Base-by-base conservation (phyloP, 768 basidiomycete species). In the Pisolithus sp. region DNA sequence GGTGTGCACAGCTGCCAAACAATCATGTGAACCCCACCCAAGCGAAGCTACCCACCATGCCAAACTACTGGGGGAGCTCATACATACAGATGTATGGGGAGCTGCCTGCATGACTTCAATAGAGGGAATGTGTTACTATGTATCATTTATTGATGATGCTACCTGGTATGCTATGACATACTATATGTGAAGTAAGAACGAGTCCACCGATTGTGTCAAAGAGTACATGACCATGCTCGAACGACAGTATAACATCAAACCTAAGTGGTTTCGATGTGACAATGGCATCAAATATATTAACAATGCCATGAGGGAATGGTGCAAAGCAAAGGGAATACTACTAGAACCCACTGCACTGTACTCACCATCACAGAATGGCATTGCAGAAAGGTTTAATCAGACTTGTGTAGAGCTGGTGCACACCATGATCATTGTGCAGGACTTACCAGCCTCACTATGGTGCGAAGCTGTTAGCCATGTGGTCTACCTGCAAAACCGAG, bases 81-180 rank as follows among this genome's bases (percentile, higher is more conserved):
- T 23, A 1, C 50, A 58, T 26, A 49, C 47, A 1, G 49, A 58
- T 17, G 21, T 58, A 0, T 58, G 54, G 49, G 54, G 48, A 37
- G 46, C 30, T 3, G 34, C 26, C 2, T 2, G 3, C 5, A 28
- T 6, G 3, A 1, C 6, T 18, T 0, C 4, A 8, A 0, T 5
- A 17, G 2, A 51, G 15, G 5, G 0, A 7, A 5, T 23, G 4
- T 0, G 15, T 7, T 53, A 53, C 17, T 43, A 26, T 24, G 23
- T 53, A 2, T 53, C 49, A 45, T 44, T 6, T 5, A n/a, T 45
- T 1, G 43, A 45, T 28, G 43, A 26, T 34, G 12, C 2, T 1
- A 28, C 43, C 18, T 17, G 44, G 2, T 30, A 37, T n/a, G 5
- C 20, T 5, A 42, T 21, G 7, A 24, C 37, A 5, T 24, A n/a